Conservation (phyloP, 2,329 filamentous ascomycete genomes). For the Paraphaeosphaeria minitans region DNA sequence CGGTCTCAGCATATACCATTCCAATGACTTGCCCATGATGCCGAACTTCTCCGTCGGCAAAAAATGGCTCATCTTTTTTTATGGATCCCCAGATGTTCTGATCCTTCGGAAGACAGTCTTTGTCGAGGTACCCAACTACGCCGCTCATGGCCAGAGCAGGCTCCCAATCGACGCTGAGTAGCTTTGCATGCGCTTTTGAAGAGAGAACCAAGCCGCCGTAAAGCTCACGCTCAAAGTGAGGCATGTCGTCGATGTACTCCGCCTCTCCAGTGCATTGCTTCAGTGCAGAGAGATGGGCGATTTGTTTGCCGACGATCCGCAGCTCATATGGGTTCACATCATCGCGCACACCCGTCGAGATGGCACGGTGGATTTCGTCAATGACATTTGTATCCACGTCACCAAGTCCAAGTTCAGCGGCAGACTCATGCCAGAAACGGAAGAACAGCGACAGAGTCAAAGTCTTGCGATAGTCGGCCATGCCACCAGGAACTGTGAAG, state of each 20-base stretch:
- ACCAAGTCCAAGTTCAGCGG: slow-evolving; percentile 63
- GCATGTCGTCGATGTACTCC: slow-evolving; percentile 94
- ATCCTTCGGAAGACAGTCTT: slow-evolving; percentile 75
- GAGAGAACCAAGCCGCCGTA: slow-evolving; percentile 88
- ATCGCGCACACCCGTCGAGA: slow-evolving; percentile 80
- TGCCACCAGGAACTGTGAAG: slow-evolving; percentile 90
- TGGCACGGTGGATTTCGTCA: slow-evolving; percentile 78
- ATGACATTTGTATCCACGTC: slow-evolving; percentile 73
- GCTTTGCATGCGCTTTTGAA: slow-evolving; percentile 82
- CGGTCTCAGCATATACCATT: slow-evolving; percentile 79
- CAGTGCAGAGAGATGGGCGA: slow-evolving; percentile 83
- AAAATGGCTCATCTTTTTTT: slow-evolving; percentile 80
- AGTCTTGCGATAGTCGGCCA: slow-evolving; percentile 93
- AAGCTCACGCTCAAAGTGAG: slow-evolving; percentile 80
- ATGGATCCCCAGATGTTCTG: slow-evolving; percentile 94
- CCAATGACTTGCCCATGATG: slow-evolving; percentile 91
- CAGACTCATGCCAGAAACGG: slow-evolving; percentile 90
- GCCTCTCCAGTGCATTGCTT: slow-evolving; percentile 94
- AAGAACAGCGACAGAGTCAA: slow-evolving; percentile 93
- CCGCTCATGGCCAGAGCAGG: slow-evolving; percentile 83
- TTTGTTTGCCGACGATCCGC: slow-evolving; percentile 80
- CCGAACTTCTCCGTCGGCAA: slow-evolving; percentile 84
- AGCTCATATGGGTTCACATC: slow-evolving; percentile 78
- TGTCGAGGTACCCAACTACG: slow-evolving; percentile 82
- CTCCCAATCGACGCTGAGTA: slow-evolving; percentile 76